Conservation (phyloP, 768 basidiomycete genomes). For the Pulveroboletus sp. region DNA sequence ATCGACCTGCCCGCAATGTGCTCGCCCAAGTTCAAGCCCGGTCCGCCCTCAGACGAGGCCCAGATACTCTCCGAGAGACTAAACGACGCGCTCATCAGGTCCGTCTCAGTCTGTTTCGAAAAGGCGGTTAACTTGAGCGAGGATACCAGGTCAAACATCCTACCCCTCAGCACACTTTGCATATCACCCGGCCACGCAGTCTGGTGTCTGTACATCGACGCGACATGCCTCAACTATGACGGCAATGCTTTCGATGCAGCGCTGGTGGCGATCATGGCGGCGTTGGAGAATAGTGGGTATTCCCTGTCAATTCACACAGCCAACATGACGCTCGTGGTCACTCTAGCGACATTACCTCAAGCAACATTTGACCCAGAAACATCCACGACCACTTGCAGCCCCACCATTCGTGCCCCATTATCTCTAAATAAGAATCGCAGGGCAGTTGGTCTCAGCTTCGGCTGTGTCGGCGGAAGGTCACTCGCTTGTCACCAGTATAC, state of each 20-base stretch:
- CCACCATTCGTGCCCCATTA: constrained; percentile 45
- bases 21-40: constrained; percentile 91
- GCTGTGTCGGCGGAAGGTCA: constrained; percentile 24
- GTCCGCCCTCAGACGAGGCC: constrained; percentile 92
- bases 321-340: neutral
- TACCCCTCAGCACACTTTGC: constrained; percentile 68
- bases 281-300: constrained; percentile 76
- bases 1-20: constrained; percentile 92
- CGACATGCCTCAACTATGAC: constrained; percentile 95
- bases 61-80: constrained; percentile 86
- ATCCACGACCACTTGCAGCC: constrained; percentile 59
- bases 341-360: constrained; percentile 64
- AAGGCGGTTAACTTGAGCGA: neutral
- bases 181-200: constrained; percentile 79
- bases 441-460: constrained; percentile 23
- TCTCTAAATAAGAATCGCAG: constrained; percentile 32
- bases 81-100: constrained; percentile 76
- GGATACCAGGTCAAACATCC: constrained; percentile 52
- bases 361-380: constrained; percentile 70
- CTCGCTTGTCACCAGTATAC: neutral
- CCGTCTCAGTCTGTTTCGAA: constrained; percentile 17
- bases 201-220: constrained; percentile 95
- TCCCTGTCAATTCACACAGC: neutral
- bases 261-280: constrained; percentile 82
- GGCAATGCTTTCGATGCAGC: constrained; percentile 94